A percentile compares a stretch with the other conserved stretches of the same genome.
phyloP scores from a whole-genome alignment of 768 basidiomycete species.

The Porphyrellus cyaneotinctus region DNA sequence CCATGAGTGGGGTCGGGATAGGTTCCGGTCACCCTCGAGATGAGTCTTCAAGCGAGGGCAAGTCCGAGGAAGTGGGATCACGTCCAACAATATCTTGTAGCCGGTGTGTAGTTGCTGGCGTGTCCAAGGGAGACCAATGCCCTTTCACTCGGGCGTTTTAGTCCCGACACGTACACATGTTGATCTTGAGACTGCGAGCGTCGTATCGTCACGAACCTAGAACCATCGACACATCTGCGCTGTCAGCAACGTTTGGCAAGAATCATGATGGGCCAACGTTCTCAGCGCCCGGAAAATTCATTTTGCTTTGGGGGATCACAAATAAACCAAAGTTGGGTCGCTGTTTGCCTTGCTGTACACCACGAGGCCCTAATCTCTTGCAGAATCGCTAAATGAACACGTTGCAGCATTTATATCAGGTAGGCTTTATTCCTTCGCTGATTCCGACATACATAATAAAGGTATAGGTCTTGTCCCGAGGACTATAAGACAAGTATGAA shows the following conservation, averaged over 20 bases:
- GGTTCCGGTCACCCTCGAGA: background rate
- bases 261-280: no score
- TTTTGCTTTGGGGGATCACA: background rate
- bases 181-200: background rate
- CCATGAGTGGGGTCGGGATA: constrained; percentile 4
- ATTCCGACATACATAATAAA: constrained; percentile 5
- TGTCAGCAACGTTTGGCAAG: no score
- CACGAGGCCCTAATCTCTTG: constrained; percentile 18
- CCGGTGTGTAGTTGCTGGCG: background rate
- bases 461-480: constrained; percentile 2
- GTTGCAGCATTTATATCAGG: constrained; percentile 9
- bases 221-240: no score
- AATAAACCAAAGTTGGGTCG: background rate
- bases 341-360: constrained; percentile 10
- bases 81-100: background rate
- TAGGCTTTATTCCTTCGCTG: background rate
- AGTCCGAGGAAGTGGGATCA: background rate
- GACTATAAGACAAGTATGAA: background rate
- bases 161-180: constrained; percentile 13
- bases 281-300: background rate
- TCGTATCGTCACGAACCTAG: background rate
- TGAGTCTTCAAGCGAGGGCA: background rate
- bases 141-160: background rate
- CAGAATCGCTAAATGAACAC: constrained; percentile 5
- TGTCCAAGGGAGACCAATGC: background rate